These are phyloP conservation scores for Aureobasidium subglaciale DNA, from an alignment of 2,329 filamentous ascomycete species.

Conservation along the genomic window DNA sequence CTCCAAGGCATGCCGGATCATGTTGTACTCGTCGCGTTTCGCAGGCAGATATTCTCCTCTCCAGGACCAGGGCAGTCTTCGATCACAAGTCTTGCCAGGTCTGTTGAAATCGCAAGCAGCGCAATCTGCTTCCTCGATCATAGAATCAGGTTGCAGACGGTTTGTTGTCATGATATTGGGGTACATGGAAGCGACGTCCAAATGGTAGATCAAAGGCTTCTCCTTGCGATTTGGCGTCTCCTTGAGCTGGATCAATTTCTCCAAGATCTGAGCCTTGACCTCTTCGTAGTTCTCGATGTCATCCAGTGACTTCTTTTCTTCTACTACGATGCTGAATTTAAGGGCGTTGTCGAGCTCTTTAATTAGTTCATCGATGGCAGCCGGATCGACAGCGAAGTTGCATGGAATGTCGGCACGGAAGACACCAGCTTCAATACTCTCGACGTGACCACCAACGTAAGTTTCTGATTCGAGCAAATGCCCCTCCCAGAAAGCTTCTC, in stretches of 20 bases:
- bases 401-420: conserved; percentile 94
- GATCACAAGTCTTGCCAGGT: conserved; percentile 93
- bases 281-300: conserved; percentile 46
- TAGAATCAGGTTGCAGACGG: conserved; percentile 93
- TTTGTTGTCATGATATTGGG: conserved; percentile 99
- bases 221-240: conserved; percentile 78
- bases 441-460: conserved; percentile 96
- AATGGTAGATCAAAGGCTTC: conserved; percentile 86
- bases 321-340: conserved; percentile 62
- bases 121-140: conserved; percentile 94
- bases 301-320: conserved; percentile 47
- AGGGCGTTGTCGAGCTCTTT: conserved; percentile 80
- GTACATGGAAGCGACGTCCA: conserved; percentile 99
- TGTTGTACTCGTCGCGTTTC: conserved; percentile 97
- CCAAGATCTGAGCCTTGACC: conserved; percentile 73
- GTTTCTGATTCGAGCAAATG: conserved; percentile 95
- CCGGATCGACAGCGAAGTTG: conserved; percentile 84
- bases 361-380: conserved; percentile 82
- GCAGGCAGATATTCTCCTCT: conserved; percentile 94
- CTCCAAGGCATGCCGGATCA: conserved; percentile 86
- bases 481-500: conserved; percentile 93
- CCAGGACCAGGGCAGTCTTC: conserved; percentile 94
- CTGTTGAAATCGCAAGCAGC: conserved; percentile 97
- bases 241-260: conserved; percentile 64
- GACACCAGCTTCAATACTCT: conserved; percentile 97